phyloP scores from a whole-genome alignment of 1,284 basidiomycete species.

The Earliella scabrosa region DNA sequence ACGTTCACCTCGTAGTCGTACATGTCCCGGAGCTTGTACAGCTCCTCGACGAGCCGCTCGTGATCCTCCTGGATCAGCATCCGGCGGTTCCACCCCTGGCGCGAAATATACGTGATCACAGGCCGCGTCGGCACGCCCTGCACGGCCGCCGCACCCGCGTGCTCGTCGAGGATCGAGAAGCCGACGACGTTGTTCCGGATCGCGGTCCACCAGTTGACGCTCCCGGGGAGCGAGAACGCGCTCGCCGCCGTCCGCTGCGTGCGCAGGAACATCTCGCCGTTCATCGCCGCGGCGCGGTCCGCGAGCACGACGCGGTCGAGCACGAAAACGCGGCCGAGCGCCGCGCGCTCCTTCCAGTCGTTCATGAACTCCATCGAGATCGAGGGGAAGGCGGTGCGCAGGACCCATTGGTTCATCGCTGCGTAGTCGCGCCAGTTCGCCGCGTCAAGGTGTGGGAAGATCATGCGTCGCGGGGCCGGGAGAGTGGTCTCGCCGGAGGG shows the following conservation, averaged over 20 bases:
- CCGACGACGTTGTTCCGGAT: slow-evolving; percentile 74
- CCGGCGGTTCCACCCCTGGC: slow-evolving; percentile 86
- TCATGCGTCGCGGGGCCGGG: slow-evolving; percentile 71
- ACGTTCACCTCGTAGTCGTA: slow-evolving; percentile 87
- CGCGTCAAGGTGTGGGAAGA: slow-evolving; percentile 75
- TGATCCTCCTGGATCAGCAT: slow-evolving; percentile 70
- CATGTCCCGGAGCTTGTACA: slow-evolving; percentile 66
- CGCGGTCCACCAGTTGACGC: slow-evolving; percentile 81
- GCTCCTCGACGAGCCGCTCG: slow-evolving; percentile 63
- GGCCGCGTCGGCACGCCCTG: slow-evolving; percentile 38
- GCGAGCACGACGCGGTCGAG: slow-evolving; percentile 83
- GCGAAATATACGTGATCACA: slow-evolving; percentile 89
- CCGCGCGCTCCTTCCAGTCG: slow-evolving; percentile 80
- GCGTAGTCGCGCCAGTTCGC: slow-evolving; percentile 89
- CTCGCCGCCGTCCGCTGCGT: slow-evolving; percentile 79
- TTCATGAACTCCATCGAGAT: slow-evolving; percentile 74
- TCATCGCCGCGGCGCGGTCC: slow-evolving; percentile 83
- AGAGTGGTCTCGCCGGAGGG: slow-evolving; percentile 68
- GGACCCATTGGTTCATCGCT: slow-evolving; percentile 80
- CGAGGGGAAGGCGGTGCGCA: slow-evolving; percentile 77
- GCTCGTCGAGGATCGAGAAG: slow-evolving; percentile 62
- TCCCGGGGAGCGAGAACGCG: slow-evolving; percentile 74
- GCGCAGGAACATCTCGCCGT: slow-evolving; percentile 64
- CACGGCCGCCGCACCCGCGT: slow-evolving; percentile 28
- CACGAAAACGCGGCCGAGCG: slow-evolving; percentile 72